Base-by-base conservation (phyloP, 176 grass and related monocot genomes). In the Aegilops sharonensis region DNA sequence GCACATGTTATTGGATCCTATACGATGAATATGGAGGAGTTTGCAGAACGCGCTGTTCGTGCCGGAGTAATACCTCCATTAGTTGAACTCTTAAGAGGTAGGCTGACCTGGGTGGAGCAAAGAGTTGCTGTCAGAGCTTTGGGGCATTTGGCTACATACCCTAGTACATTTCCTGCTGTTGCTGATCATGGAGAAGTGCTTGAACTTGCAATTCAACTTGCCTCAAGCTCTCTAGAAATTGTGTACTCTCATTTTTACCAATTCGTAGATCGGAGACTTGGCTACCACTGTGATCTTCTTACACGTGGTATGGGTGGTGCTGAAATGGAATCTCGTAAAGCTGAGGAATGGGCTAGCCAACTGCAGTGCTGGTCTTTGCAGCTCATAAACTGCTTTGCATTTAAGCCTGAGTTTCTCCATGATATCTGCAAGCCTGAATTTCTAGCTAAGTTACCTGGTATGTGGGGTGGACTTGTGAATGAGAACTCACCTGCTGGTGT, bases 1-100 rank as follows among this genome's bases (percentile, higher is more conserved):
- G 97, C 97, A 11, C 97, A 99, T 75, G 91, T 99, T 86, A 99
- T 99, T 87, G 97, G 97, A 73, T 99, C 97, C 5, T 99, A 99
- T 63, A 96, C 97, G n/a, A 99, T 99, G 97, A 99, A 99, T 90
- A 93, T 99, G 94, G 97, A 96, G 78, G 97, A 96, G 68, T 99
- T 99, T 80, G 94, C 97, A 23, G 90, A 96, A 75, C 91, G 82
- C 64, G 97, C 97, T 71, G 90, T 99, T 84, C 94, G 91, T 88
- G 94, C 94, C 60, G 94, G 92, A 48, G 94, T 94, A 35, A 94
- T 99, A 88, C 94, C 94, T 80, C 97, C 97, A 65, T 68, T 99
- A 68, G 94, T 99, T n/a, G 97, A 99, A 84, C 92, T 99, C 57
- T 80, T 99, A 76, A 91, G 94, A 88, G 97, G 97, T 47, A 94